These are phyloP conservation scores for Tylopilus intermedius DNA, from an alignment of 768 basidiomycete species.

Conservation along the genomic window DNA sequence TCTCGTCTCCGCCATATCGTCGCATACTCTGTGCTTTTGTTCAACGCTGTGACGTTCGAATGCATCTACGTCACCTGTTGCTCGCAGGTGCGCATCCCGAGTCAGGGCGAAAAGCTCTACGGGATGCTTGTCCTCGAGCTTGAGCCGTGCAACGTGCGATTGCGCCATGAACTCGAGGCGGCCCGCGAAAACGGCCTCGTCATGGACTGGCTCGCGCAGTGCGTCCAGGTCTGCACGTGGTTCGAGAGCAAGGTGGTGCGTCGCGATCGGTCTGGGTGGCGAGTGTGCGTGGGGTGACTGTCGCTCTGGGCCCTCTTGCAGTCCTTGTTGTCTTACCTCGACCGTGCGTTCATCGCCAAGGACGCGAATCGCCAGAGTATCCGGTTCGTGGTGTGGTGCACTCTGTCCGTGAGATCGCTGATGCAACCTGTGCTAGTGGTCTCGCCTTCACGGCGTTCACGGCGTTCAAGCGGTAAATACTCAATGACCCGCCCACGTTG, in stretches of 20 bases:
- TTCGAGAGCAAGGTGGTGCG: constrained; percentile 63
- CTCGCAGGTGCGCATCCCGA: constrained; percentile 46
- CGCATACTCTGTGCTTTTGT: too few species aligned
- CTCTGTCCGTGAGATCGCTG: not conserved
- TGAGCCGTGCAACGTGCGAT: constrained; percentile 44
- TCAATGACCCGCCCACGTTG: constrained; percentile 42
- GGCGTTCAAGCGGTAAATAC: constrained; percentile 47
- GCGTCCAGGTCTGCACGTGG: constrained; percentile 56
- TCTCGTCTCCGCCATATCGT: too few species aligned
- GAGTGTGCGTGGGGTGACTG: not conserved
- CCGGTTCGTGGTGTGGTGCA: constrained; percentile 34
- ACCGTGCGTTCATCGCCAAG: constrained; percentile 55
- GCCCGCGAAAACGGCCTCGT: constrained; percentile 15
- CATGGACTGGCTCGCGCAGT: constrained; percentile 51
- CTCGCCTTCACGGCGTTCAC: constrained; percentile 53
- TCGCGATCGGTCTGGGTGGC: constrained; percentile 8
- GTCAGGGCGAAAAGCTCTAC: constrained; percentile 56
- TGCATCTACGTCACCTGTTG: constrained; percentile 54
- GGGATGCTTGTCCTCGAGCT: constrained; percentile 54
- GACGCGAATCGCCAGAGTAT: constrained; percentile 37
- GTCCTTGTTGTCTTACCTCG: constrained; percentile 66
- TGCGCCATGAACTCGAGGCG: constrained; percentile 38
- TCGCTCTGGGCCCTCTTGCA: constrained; percentile 47
- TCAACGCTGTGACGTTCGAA: constrained; percentile 42
- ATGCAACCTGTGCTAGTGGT: constrained; percentile 33